Percentiles rank a stretch among this genome's conserved stretches.
phyloP scores from a whole-genome alignment of 768 basidiomycete species.

The Lactarius trivialis region DNA sequence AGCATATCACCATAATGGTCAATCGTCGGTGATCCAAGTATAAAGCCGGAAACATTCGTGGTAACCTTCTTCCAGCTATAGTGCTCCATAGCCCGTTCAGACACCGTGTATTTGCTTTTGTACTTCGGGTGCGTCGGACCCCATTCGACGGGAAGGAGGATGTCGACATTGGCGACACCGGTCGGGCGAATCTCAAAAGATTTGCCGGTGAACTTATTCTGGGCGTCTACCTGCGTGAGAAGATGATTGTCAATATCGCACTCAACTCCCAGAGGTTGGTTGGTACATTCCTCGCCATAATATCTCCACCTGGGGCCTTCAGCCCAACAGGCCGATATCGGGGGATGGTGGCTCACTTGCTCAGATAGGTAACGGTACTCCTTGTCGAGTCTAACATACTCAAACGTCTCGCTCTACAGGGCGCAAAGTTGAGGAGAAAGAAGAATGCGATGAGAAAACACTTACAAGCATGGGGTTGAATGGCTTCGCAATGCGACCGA shows the following conservation, averaged over 20 bases:
- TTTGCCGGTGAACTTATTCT: constrained; percentile 95
- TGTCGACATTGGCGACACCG: constrained; percentile 84
- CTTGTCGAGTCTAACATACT: constrained; percentile 82
- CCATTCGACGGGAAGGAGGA: constrained; percentile 65
- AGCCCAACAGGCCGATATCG: constrained; percentile 93
- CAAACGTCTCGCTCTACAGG: constrained; percentile 81
- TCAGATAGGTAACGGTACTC: constrained; percentile 92
- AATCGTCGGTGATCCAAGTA: constrained; percentile 65
- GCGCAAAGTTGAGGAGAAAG: background rate
- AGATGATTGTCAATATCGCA: background rate
- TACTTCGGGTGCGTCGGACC: constrained; percentile 58
- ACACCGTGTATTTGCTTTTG: constrained; percentile 19
- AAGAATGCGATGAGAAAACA: constrained; percentile 12
- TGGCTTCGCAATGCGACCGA: constrained; percentile 93
- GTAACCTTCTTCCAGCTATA: constrained; percentile 96
- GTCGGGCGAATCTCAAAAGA: constrained; percentile 95
- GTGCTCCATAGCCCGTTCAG: constrained; percentile 64
- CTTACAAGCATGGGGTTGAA: constrained; percentile 92
- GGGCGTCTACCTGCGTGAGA: constrained; percentile 73
- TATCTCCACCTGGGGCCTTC: constrained; percentile 88
- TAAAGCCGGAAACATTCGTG: constrained; percentile 87
- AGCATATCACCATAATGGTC: constrained; percentile 82
- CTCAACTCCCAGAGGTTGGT: background rate
- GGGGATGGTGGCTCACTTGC: constrained; percentile 97
- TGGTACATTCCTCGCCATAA: constrained; percentile 65